Conservation (phyloP, 805 yeast species). For the Yamadazyma tumulicola region DNA sequence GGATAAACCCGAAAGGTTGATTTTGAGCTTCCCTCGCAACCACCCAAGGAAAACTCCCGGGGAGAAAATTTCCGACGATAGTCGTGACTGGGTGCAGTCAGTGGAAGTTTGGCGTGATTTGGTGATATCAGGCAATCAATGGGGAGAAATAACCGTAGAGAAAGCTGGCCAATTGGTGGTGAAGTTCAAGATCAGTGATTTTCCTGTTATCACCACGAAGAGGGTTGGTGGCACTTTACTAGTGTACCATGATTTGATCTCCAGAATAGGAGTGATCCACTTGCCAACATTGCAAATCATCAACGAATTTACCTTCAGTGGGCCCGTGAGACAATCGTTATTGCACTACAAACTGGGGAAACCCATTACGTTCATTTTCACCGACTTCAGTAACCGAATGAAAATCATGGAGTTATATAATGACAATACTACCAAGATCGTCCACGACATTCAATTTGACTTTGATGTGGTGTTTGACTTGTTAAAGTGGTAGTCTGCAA, state of each 20-base stretch:
- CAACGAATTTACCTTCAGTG: constrained; percentile 2
- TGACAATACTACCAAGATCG: neutral
- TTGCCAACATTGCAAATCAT: constrained; percentile 4
- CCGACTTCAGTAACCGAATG: neutral
- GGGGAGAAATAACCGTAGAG: constrained; percentile 23
- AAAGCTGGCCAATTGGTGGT: constrained; percentile 11
- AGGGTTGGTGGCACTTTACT: constrained; percentile 16
- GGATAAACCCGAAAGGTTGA: neutral
- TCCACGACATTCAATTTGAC: neutral
- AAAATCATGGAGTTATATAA: neutral
- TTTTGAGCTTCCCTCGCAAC: too few species aligned
- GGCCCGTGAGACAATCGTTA: neutral
- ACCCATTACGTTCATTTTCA: neutral
- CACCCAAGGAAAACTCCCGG: too few species aligned
- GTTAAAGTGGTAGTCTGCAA: too few species aligned
- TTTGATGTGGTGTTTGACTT: neutral
- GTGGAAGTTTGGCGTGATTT: constrained; percentile 15
- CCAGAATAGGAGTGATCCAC: constrained; percentile 26
- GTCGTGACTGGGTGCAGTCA: constrained; percentile 21
- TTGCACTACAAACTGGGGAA: neutral
- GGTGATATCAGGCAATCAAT: constrained; percentile 29
- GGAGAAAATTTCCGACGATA: neutral
- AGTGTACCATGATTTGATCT: constrained; percentile 26
- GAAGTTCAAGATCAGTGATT: constrained; percentile 19
- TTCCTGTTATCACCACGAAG: constrained; percentile 20